These are phyloP conservation scores for Lignosus rhinocerotis DNA, from an alignment of 1,284 basidiomycete species.

Conservation along the genomic window DNA sequence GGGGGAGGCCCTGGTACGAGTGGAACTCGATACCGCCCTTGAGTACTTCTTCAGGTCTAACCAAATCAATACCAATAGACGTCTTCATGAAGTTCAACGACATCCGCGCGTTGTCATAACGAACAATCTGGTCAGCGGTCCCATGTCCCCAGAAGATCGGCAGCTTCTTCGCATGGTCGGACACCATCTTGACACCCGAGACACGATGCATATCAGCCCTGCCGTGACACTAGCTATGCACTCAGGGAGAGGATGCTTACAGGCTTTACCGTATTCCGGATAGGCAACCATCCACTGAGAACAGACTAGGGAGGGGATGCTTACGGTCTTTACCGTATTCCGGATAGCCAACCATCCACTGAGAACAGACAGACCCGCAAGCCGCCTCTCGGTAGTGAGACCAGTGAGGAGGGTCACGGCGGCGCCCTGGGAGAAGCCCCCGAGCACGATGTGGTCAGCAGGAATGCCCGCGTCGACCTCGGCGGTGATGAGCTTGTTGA, in stretches of 20 bases:
- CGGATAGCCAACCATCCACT: constrained; percentile 79
- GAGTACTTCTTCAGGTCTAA: constrained; percentile 26
- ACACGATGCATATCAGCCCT: not conserved
- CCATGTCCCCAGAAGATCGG: constrained; percentile 92
- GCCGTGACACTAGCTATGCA: too few species aligned
- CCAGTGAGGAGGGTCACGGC: constrained; percentile 78
- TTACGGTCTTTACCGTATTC: constrained; percentile 63
- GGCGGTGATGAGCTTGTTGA: constrained; percentile 71
- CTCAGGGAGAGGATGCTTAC: constrained; percentile 42
- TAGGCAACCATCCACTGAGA: constrained; percentile 78
- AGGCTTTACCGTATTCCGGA: constrained; percentile 62
- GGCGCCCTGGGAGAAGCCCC: constrained; percentile 89
- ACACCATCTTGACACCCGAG: constrained; percentile 49
- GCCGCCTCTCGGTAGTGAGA: constrained; percentile 63
- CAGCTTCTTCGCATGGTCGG: constrained; percentile 54
- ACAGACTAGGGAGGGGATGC: too few species aligned
- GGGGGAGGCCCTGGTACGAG: constrained; percentile 59
- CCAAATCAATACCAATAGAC: constrained; percentile 45
- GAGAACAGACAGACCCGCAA: constrained; percentile 73
- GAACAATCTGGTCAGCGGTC: constrained; percentile 73
- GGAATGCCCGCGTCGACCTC: constrained; percentile 77
- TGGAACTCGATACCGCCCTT: constrained; percentile 45
- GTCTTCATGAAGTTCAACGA: constrained; percentile 57
- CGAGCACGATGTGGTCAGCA: constrained; percentile 70
- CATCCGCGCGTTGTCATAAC: constrained; percentile 45